Conservation (phyloP, 2,329 filamentous ascomycete genomes). For the Myriangium duriaei region DNA sequence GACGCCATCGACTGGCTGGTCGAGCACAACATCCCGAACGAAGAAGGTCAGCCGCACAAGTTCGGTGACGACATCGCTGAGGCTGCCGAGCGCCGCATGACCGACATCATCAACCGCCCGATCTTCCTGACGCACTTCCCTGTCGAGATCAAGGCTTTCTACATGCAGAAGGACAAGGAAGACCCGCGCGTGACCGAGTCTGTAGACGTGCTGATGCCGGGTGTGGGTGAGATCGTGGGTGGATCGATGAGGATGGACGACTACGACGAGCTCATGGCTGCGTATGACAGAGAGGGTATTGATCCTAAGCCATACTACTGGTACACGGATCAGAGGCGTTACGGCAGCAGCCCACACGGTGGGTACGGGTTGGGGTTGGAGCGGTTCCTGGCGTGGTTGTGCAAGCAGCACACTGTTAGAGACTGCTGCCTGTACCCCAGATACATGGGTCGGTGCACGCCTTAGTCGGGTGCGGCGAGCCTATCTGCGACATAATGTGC, state of each 20-base stretch:
- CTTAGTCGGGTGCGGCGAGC: conserved; percentile 41
- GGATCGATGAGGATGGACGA: conserved; percentile 93
- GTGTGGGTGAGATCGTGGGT: conserved; percentile 92
- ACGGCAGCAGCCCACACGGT: conserved; percentile 83
- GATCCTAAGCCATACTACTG: conserved; percentile 83
- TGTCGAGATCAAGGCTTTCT: conserved; percentile 94
- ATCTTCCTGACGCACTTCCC: conserved; percentile 98
- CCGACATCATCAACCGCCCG: conserved; percentile 85
- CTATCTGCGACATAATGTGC: no score
- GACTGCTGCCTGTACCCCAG: conserved; percentile 66
- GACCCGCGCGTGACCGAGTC: conserved; percentile 83
- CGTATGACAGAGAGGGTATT: conserved; percentile 79
- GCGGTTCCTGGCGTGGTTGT: conserved; percentile 59
- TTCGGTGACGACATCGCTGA: conserved; percentile 98
- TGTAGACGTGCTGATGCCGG: conserved; percentile 80
- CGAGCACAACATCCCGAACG: conserved; percentile 82
- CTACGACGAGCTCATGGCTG: conserved; percentile 77
- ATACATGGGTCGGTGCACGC: conserved; percentile 71
- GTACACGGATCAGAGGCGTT: conserved; percentile 96
- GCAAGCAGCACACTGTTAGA: conserved; percentile 51
- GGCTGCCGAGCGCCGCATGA: conserved; percentile 93
- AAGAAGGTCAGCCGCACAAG: conserved; percentile 75
- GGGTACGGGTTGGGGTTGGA: conserved; percentile 90
- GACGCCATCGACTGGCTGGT: conserved; percentile 92
- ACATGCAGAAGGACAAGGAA: conserved; percentile 81